A percentile compares a stretch with the other conserved stretches of the same genome.
Conservation (phyloP, 2,329 filamentous ascomycete species). For the Trichocomaceae sp. region DNA sequence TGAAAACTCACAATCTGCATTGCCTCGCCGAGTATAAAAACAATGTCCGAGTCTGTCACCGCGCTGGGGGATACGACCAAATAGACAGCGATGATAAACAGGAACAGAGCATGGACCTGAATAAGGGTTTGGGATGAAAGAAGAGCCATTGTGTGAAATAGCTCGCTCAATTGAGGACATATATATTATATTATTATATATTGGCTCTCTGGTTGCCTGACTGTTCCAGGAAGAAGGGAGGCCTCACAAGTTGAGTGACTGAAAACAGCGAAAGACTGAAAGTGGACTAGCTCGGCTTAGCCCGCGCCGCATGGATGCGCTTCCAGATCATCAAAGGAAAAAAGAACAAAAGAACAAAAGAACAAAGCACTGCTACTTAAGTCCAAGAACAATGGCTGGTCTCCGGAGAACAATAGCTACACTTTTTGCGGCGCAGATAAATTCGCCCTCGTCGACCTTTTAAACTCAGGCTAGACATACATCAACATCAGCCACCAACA, state of each 20-base stretch:
- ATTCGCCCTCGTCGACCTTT: not conserved
- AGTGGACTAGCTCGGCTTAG: not conserved
- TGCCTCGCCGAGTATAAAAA: constrained; percentile 74
- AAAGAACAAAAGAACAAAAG: too few species aligned
- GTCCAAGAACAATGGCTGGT: not conserved
- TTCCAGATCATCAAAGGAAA: not conserved
- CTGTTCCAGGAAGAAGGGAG: too few species aligned
- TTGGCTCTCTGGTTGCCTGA: not conserved
- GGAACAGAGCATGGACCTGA: constrained; percentile 73
- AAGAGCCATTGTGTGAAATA: constrained; percentile 61
- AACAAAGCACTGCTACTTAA: not conserved
- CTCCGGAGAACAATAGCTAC: constrained; percentile 9
- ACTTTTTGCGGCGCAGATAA: not conserved
- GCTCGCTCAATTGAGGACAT: not conserved
- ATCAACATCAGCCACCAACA: not conserved
- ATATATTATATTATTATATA: too few species aligned
- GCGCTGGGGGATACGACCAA: constrained; percentile 67
- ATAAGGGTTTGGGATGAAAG: constrained; percentile 76
- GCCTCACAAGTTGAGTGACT: too few species aligned
- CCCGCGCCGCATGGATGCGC: not conserved
- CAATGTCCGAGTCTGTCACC: constrained; percentile 71
- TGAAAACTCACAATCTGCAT: constrained; percentile 62
- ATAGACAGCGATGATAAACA: constrained; percentile 76
- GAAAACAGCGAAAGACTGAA: not conserved
- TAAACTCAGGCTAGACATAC: not conserved